A percentile compares a stretch with the other conserved stretches of the same genome.
phyloP scores from a whole-genome alignment of 2,329 filamentous ascomycete species.

The Phaeosphaeria sp. region DNA sequence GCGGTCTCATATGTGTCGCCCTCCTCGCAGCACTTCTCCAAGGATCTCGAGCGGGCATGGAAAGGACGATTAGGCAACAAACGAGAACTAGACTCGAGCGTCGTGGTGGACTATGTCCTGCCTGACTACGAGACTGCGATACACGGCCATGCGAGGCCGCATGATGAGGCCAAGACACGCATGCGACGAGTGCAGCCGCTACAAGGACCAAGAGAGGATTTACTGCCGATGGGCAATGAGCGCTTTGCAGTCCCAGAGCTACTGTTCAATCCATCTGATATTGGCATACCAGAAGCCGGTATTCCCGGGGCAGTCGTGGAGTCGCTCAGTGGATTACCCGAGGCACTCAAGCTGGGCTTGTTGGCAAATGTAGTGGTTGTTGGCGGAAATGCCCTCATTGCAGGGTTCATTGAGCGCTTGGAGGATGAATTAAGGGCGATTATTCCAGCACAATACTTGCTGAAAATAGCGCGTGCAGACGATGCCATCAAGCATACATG shows the following conservation, averaged over 20 bases:
- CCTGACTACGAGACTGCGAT: conserved; percentile 74
- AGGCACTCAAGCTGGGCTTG: conserved; percentile 83
- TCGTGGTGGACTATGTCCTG: conserved; percentile 90
- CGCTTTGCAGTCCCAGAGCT: conserved; percentile 90
- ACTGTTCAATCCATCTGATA: conserved; percentile 84
- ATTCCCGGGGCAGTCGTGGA: conserved; percentile 84
- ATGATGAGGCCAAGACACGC: conserved; percentile 71
- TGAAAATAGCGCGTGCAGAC: conserved; percentile 60
- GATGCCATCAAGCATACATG: conserved; percentile 85
- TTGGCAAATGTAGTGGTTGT: conserved; percentile 88
- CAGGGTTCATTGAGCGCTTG: conserved; percentile 82
- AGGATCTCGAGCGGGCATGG: conserved; percentile 83
- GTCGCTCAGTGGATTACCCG: conserved; percentile 74
- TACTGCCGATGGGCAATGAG: conserved; percentile 88
- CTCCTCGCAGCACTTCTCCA: conserved; percentile 66
- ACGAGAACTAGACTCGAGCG: conserved; percentile 59
- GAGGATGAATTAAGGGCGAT: conserved; percentile 73
- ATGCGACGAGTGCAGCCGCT: conserved; percentile 58
- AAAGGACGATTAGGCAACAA: conserved; percentile 66
- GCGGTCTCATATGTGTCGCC: conserved; percentile 81
- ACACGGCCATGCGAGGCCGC: conserved; percentile 76
- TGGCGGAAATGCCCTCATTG: conserved; percentile 81
- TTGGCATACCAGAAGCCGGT: conserved; percentile 83
- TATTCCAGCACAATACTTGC: conserved; percentile 38
- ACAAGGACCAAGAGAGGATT: conserved; percentile 70